phyloP scores from a whole-genome alignment of 164 flowering plant species.

The Taxillus chinensis region DNA sequence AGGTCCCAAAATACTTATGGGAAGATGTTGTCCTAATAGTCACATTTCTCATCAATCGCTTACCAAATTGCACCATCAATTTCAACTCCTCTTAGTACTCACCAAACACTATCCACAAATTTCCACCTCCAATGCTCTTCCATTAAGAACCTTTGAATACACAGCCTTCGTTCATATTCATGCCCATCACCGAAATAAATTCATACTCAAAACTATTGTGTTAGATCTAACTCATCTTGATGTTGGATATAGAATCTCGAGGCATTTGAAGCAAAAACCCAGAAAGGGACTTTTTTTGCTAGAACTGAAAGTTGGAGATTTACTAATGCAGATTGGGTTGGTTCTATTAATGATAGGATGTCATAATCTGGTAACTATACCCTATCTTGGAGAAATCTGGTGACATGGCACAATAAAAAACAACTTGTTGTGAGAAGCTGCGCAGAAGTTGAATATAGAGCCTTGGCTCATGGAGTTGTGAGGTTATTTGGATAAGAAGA shows the following conservation, averaged over 20 bases:
- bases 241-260: background rate
- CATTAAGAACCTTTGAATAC: background rate
- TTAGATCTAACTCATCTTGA: background rate
- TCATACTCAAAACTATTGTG: background rate
- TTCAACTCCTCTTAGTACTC: background rate
- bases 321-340: constrained; percentile 1
- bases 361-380: no score
- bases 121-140: constrained; percentile 2
- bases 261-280: background rate
- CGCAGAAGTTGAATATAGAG: background rate
- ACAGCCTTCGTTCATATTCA: background rate
- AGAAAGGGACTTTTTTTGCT: constrained; percentile 1
- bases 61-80: background rate
- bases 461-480: background rate
- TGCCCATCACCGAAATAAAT: background rate
- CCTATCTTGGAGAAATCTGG: no score
- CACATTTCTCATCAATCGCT: background rate
- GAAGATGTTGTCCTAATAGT: background rate
- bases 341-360: no score
- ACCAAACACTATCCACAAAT: background rate
- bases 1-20: background rate
- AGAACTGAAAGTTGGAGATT: background rate
- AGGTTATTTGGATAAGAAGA: background rate
- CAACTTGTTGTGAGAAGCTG: background rate
- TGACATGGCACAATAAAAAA: background rate